Base-by-base conservation (phyloP, 306 rosid species). In the Vachellia pachyceras region DNA sequence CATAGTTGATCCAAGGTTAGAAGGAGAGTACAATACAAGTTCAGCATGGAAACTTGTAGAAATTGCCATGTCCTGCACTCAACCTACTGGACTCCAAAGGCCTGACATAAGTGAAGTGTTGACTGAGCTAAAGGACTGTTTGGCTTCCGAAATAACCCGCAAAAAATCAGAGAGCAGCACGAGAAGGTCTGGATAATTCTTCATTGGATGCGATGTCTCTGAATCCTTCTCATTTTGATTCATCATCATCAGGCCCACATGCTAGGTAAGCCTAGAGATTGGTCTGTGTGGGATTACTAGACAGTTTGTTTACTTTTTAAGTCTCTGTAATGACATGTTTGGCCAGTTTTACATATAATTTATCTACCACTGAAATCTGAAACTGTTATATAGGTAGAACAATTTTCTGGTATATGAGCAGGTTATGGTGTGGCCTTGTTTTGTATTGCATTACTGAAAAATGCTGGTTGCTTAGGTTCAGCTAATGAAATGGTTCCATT, bases 1-100 rank as follows among this genome's bases (percentile, higher is more conserved):
- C 23, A 13, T 81, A 50, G 49, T 78, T 29, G 90, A 86, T 78
- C 45, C 71, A 17, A 84, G 84, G 49, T 75, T 84, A 35, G n/a
- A n/a, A 2, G 85, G 79, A 25, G 65, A 78, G 10, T 81, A 81
- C 47, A 78, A 39, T 44, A 39, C 5, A 15, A 77, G 37, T 64
- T 82, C 87, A 15, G 83, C 73, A 2, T 80, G 87, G 83, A 82
- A 77, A 70, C 23, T 8, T 25, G 70, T 77, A 6, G 87, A 85
- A 44, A 82, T 80, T 39, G 88, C 80, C 25, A 18, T 54, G 60
- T 54, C 25, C 10, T 18, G 11, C 25, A n/a, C 9, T 8, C 25
- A 2, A 54, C 11, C 25, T 6, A 18, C 4, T 6, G 60, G 33
- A 55, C 20, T 20, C 13, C 33, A 55, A 55, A 55, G 63, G 61